Base-by-base conservation (phyloP, 805 yeast species). In the Candida andamanensis region DNA sequence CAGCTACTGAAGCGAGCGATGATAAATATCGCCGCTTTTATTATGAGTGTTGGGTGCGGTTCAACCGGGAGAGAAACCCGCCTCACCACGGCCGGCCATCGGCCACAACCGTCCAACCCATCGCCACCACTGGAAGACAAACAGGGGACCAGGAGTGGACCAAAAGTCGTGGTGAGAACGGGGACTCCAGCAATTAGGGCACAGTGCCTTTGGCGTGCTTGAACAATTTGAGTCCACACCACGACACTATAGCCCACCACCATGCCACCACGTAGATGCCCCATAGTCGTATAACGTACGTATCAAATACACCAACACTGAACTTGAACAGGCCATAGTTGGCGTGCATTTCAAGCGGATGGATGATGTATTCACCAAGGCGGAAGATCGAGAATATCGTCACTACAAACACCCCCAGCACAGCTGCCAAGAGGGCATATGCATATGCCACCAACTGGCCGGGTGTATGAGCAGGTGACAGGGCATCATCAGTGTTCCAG, bases 91-190 rank as follows among this genome's bases (percentile, higher is more conserved):
- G n/a, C n/a, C n/a, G n/a, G n/a, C n/a, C n/a, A n/a, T n/a, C n/a
- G n/a, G n/a, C n/a, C n/a, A 42, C 24, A 69, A 16, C 51, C 38
- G 21, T 10, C 37, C 4, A 37, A 37, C 1, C 24, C 20, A 25
- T 46, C 53, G 24, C 38, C 51, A 2, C 35, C 2, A 49, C 52
- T 17, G 82, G 87, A 1, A 58, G 97, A 36, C 81, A 84, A 50
- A 79, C 87, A 29, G 97, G 97, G 0, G 65, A 74, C 4, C 69
- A 64, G 0, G 81, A 68, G 28, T 89, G 97, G 97, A 81, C 82
- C 1, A 50, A 59, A n/a, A 39, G 66, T 0, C 64, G 97, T 45
- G 95, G 95, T 1, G 97, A 89, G 52, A 75, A 30, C 23, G 46
- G 46, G 3, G n/a, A n/a, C n/a, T n/a, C n/a, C n/a, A n/a, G n/a